Conservation (phyloP, 2,329 filamentous ascomycete genomes). For the Botrytis fabae region DNA sequence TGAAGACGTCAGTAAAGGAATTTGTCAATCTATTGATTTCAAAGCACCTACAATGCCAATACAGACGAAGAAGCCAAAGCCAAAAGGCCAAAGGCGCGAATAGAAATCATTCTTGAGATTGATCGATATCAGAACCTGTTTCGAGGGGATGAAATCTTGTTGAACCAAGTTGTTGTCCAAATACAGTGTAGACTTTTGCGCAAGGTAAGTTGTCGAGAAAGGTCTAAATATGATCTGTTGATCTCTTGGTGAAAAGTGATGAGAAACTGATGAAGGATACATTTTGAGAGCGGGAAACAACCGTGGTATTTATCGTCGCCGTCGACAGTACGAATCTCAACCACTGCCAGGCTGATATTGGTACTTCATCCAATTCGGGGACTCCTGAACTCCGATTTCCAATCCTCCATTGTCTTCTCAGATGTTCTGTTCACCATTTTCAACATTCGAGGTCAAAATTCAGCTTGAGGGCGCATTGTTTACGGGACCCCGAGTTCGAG, state of each 20-base stretch:
- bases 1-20: not conserved
- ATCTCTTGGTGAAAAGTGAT: not conserved
- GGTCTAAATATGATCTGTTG: not conserved
- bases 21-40: not conserved
- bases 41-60: conserved; percentile 12
- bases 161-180: not conserved
- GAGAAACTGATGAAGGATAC: not conserved
- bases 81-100: conserved; percentile 2
- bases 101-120: not conserved
- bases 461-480: not conserved
- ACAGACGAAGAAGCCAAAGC: conserved; percentile 10
- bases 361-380: conserved; percentile 2
- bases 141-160: not conserved
- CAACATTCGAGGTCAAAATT: not conserved
- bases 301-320: conserved; percentile 2
- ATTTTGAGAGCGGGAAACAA: not conserved
- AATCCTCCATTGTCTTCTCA: conserved; percentile 11
- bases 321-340: not conserved
- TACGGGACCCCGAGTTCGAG: conserved; percentile 13
- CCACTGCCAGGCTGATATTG: not conserved
- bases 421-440: not conserved
- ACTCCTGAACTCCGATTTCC: conserved; percentile 13
- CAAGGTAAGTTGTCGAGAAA: not conserved
- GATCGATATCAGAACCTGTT: not conserved
- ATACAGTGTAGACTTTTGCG: not conserved